Base-by-base conservation (phyloP, 768 basidiomycete genomes). In the Collybiopsis confluens region DNA sequence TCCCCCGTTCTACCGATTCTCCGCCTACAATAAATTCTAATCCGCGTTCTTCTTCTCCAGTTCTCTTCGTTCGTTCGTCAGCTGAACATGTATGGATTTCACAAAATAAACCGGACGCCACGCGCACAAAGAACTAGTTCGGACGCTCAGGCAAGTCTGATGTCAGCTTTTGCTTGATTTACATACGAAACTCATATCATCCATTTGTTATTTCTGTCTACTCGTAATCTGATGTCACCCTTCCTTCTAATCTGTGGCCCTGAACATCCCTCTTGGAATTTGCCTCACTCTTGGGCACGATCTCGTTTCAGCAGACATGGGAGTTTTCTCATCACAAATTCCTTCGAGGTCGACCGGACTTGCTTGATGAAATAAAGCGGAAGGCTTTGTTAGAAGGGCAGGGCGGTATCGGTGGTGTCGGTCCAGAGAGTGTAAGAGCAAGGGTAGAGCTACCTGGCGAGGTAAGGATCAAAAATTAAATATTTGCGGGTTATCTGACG, bases 41-140 rank as follows among this genome's bases (percentile, higher is more conserved):
- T 28, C 50, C 37, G 20, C 52, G 24, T 33, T 43, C 41, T 33
- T 15, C 26, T 21, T 47, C 44, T 41, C 8, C 63, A 96, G 85
- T 96, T 97, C 68, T 92, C 90, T 11, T 91, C 89, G 63, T 96
- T 97, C 66, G 92, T 95, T 51, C 85, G 94, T 59, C 93, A 96
- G 65, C 79, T 95, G 58, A 95, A 96, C 77, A 95, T 95, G 90
- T 96, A 94, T 63, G 92, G 92, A 24, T 96, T 95, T 69, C 91
- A 92, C 73, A 95, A 95, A 72, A 91, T 91, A 70, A 92, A 92
- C 67, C 79, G 90, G 82, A 90, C 90, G 3, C 90, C 90, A 23
- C 86, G 91, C 45, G 86, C 90, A 4, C 87, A 91, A 64, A 82
- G 89, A 58, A 88, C 88, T 0, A 86, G 89, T 11, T 79, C 85